phyloP scores from a whole-genome alignment of 2,329 filamentous ascomycete species.

The Cladophialophora immunda region DNA sequence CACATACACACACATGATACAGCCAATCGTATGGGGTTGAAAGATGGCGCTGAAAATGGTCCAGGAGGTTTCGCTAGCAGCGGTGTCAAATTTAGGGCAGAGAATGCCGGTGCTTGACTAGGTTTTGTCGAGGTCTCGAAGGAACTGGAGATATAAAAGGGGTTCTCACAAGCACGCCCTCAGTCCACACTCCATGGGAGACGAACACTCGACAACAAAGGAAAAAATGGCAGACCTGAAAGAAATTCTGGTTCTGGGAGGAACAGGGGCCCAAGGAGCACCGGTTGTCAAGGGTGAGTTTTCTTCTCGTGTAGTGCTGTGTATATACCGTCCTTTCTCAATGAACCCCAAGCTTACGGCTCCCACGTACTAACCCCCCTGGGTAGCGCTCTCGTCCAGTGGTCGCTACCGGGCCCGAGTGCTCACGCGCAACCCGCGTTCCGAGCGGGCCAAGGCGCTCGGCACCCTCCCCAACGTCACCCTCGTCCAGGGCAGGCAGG shows the following conservation, averaged over 20 bases:
- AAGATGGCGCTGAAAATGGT: too few species aligned
- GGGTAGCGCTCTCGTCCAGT: conserved; percentile 18
- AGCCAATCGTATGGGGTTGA: too few species aligned
- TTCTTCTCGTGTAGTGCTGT: neutral
- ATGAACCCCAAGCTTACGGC: neutral
- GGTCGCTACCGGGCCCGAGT: conserved; percentile 46
- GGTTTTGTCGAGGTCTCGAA: too few species aligned
- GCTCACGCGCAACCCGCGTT: conserved; percentile 57
- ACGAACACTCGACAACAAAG: neutral
- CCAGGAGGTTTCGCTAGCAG: too few species aligned
- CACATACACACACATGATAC: too few species aligned
- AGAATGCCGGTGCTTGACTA: too few species aligned
- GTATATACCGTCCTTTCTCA: neutral
- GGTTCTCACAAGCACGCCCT: too few species aligned
- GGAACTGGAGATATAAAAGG: too few species aligned
- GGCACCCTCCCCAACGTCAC: conserved; percentile 54
- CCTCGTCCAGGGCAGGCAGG: conserved; percentile 57
- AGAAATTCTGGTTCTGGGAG: conserved; percentile 51
- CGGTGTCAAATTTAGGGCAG: too few species aligned
- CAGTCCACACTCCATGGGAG: too few species aligned
- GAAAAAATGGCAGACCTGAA: neutral
- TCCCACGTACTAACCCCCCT: too few species aligned
- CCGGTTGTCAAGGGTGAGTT: conserved; percentile 52
- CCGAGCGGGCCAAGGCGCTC: conserved; percentile 53
- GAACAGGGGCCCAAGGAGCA: conserved; percentile 61